phyloP scores from a whole-genome alignment of 495 filamentous ascomycete genomes.

The Penicillium paxilli region DNA sequence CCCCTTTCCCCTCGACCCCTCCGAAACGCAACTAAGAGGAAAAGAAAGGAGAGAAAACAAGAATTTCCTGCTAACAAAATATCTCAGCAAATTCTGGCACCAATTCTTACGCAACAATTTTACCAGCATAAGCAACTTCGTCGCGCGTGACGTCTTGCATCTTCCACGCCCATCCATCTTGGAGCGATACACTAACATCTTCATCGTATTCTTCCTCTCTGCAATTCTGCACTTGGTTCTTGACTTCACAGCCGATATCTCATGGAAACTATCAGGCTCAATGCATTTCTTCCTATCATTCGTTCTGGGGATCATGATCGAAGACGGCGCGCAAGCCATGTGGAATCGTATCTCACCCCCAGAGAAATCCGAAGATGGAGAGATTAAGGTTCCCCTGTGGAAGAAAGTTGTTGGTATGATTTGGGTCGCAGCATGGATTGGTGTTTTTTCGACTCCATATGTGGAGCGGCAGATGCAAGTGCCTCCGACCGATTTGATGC shows the following conservation, averaged over 20 bases:
- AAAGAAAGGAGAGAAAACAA: background rate
- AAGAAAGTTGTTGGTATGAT: conserved; percentile 13
- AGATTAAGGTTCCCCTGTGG: background rate
- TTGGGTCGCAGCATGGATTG: conserved; percentile 17
- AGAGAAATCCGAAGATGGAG: background rate
- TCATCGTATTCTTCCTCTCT: conserved; percentile 35
- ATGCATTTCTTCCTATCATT: conserved; percentile 34
- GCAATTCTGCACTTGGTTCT: conserved; percentile 26
- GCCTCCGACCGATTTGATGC: background rate
- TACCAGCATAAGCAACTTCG: conserved; percentile 24
- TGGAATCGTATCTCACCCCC: conserved; percentile 5
- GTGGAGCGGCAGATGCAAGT: background rate
- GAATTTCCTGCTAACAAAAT: background rate
- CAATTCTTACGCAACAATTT: conserved; percentile 33
- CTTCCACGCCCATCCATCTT: conserved; percentile 25
- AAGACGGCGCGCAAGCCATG: conserved; percentile 28
- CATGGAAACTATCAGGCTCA: conserved; percentile 16
- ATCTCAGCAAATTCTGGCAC: conserved; percentile 43
- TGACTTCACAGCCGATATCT: conserved; percentile 19
- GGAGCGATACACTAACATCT: conserved; percentile 33
- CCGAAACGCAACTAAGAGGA: background rate
- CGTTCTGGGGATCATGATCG: conserved; percentile 29
- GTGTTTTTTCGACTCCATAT: conserved; percentile 6
- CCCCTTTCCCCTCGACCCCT: background rate
- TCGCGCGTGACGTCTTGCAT: conserved; percentile 23